Conservation (phyloP, 2,329 filamentous ascomycete genomes). For the Pseudocercospora musae region DNA sequence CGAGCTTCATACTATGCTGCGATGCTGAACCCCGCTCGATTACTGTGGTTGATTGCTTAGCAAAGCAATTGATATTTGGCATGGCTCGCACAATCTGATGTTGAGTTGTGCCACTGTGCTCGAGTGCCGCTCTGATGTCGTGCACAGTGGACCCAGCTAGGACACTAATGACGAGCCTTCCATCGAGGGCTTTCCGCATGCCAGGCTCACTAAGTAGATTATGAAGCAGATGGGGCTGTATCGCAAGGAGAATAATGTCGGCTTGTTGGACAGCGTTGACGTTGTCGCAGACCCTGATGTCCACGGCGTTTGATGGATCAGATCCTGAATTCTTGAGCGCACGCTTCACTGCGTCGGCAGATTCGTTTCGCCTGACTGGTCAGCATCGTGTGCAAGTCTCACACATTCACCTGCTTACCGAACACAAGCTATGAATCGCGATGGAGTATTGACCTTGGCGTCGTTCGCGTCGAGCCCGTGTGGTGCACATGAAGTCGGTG, state of each 20-base stretch:
- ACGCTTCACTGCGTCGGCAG: background rate
- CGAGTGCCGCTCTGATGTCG: background rate
- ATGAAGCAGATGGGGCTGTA: constrained; percentile 9
- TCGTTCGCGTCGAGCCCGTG: background rate
- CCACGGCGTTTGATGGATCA: background rate
- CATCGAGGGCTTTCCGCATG: constrained; percentile 6
- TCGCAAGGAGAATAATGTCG: constrained; percentile 10
- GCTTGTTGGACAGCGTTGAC: background rate
- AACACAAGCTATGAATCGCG: constrained; percentile 9
- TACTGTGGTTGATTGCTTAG: constrained; percentile 10
- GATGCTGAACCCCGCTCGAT: background rate
- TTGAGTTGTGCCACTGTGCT: background rate
- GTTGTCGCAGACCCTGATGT: constrained; percentile 5
- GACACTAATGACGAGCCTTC: constrained; percentile 14
- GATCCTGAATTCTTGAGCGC: background rate
- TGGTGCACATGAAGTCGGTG: background rate
- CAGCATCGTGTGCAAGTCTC: background rate
- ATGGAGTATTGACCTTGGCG: background rate
- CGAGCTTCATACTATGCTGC: constrained; percentile 40
- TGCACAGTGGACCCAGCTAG: constrained; percentile 11
- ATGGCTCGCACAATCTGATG: constrained; percentile 6
- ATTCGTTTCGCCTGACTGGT: background rate
- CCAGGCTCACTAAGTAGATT: constrained; percentile 7
- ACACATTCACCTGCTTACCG: background rate
- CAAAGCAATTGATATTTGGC: constrained; percentile 12